Conservation (phyloP, 805 yeast species). For the Wickerhamiella alocasiicola region DNA sequence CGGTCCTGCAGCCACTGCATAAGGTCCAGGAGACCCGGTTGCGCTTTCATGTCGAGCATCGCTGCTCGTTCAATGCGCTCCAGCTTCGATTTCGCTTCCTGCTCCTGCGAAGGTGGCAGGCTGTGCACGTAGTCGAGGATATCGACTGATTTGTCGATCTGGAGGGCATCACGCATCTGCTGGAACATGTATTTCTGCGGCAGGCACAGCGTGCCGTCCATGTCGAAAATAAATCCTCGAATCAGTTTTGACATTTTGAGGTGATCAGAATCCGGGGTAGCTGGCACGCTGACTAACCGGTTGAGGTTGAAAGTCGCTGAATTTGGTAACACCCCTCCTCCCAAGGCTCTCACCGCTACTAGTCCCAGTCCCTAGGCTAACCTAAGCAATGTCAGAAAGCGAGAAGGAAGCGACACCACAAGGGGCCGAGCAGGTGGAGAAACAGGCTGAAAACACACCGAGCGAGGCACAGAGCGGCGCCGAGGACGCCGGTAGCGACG, state of each 20-base stretch:
- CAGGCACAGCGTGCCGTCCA: constrained; percentile 66
- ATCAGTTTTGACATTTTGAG: constrained; percentile 21
- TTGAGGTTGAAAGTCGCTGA: no score
- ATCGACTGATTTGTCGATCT: constrained; percentile 37
- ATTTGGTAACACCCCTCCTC: no score
- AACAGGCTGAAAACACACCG: no score
- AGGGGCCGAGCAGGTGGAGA: no score
- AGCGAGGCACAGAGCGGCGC: no score
- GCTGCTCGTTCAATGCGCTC: constrained; percentile 47
- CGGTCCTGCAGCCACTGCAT: constrained; percentile 26
- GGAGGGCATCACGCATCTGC: constrained; percentile 50
- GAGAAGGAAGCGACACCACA: no score
- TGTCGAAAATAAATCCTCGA: constrained; percentile 54
- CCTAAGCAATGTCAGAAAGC: no score
- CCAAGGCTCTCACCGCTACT: no score
- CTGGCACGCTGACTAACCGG: no score
- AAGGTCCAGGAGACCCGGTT: constrained; percentile 36
- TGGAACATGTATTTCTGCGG: constrained; percentile 37
- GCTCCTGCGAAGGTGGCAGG: constrained; percentile 31
- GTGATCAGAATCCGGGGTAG: no score
- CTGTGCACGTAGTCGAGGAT: constrained; percentile 40
- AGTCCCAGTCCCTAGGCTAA: no score
- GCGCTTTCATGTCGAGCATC: constrained; percentile 43
- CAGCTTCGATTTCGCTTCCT: constrained; percentile 36
- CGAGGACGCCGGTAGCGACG: no score